Conservation (phyloP, 1,139 yeast species). For the Zygoascus hellenicus region DNA sequence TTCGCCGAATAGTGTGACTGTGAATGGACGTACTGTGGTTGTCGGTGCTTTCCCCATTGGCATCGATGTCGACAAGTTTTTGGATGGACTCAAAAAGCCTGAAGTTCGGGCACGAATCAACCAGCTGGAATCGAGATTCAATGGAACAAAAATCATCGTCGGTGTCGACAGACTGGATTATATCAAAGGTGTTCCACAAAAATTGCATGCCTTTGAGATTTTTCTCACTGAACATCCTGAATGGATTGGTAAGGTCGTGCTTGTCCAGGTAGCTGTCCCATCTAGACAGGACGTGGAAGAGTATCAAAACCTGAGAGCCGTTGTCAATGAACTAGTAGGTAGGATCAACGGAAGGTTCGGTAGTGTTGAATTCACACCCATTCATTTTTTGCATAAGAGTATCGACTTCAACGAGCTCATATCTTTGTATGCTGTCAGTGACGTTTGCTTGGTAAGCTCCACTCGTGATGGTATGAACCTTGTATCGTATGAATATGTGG, state of each 20-base stretch:
- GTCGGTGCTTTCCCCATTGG: slow-evolving; percentile 99
- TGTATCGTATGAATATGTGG: slow-evolving; percentile 93
- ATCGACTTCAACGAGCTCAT: slow-evolving; percentile 88
- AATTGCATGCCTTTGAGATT: slow-evolving; percentile 90
- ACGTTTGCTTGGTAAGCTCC: slow-evolving; percentile 86
- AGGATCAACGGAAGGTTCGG: slow-evolving; percentile 95
- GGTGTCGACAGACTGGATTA: slow-evolving; percentile 96
- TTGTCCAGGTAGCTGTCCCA: slow-evolving; percentile 97
- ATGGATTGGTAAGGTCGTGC: slow-evolving; percentile 95
- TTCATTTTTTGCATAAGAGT: slow-evolving; percentile 91
- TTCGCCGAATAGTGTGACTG: slow-evolving; percentile 85
- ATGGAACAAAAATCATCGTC: slow-evolving; percentile 76
- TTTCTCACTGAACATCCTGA: slow-evolving; percentile 91
- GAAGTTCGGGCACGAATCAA: slow-evolving; percentile 60
- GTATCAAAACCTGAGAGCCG: slow-evolving; percentile 87
- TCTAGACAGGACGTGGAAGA: slow-evolving; percentile 98
- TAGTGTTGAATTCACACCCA: slow-evolving; percentile 95
- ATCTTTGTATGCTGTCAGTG: slow-evolving; percentile 77
- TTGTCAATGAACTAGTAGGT: slow-evolving; percentile 93
- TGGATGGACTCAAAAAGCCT: slow-evolving; percentile 65
- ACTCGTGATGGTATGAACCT: slow-evolving; percentile 98
- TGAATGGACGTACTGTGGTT: slow-evolving; percentile 66
- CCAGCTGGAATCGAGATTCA: slow-evolving; percentile 56
- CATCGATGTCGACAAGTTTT: slow-evolving; percentile 87
- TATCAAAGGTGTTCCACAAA: slow-evolving; percentile 96